These are phyloP conservation scores for Pseudocercospora vitis DNA, from an alignment of 2,329 filamentous ascomycete genomes.

Conservation along the genomic window DNA sequence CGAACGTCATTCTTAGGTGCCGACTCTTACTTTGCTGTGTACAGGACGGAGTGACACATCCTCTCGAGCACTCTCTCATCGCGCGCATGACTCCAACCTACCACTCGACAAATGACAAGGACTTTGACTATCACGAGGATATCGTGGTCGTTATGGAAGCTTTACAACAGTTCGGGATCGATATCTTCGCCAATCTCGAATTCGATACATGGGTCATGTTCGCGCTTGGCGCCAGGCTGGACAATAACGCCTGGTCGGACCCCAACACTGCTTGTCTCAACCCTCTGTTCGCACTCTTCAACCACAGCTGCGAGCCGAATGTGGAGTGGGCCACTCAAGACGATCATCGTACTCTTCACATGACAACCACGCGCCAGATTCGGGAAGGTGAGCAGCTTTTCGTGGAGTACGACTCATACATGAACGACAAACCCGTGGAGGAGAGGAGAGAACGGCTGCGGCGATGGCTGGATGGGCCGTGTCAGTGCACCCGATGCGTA, in stretches of 20 bases:
- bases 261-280: constrained; percentile 55
- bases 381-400: constrained; percentile 33
- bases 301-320: constrained; percentile 92
- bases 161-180: constrained; percentile 76
- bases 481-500: constrained; percentile 32
- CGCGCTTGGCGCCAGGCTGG: constrained; percentile 81
- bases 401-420: constrained; percentile 33
- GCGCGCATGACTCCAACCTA: constrained; percentile 34
- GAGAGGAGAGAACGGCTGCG: constrained; percentile 24
- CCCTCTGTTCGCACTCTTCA: constrained; percentile 90
- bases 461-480: constrained; percentile 33
- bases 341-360: constrained; percentile 25
- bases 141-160: constrained; percentile 49
- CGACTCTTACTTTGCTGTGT: constrained; percentile 27
- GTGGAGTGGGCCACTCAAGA: constrained; percentile 68
- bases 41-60: constrained; percentile 22
- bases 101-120: constrained; percentile 9
- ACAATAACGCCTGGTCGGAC: constrained; percentile 80
- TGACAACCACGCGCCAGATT: constrained; percentile 21
- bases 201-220: constrained; percentile 82
- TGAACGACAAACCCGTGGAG: constrained; percentile 20
- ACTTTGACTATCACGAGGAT: constrained; percentile 60
- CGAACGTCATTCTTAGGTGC: constrained; percentile 24
- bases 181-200: constrained; percentile 62
- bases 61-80: constrained; percentile 31